Percentiles rank a stretch among this genome's conserved stretches.
phyloP scores from a whole-genome alignment of 2,329 filamentous ascomycete species.

The Scedosporium dehoogii region DNA sequence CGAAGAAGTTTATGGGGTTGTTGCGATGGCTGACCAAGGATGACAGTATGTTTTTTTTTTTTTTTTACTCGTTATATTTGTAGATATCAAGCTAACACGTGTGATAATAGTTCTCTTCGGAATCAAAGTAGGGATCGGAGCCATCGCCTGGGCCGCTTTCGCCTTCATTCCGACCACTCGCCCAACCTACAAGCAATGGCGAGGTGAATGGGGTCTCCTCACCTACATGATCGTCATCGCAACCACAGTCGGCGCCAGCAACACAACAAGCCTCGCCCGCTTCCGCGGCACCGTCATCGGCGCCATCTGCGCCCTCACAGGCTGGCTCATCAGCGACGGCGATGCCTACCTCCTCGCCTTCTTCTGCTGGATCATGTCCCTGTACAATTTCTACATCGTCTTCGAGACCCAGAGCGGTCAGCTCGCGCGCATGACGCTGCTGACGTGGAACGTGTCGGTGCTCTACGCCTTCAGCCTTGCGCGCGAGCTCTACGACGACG shows the following conservation, averaged over 20 bases:
- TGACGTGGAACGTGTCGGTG: slow-evolving; percentile 92
- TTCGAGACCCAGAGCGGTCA: slow-evolving; percentile 75
- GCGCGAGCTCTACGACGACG: slow-evolving; percentile 66
- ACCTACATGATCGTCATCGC: slow-evolving; percentile 98
- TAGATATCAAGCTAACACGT: background rate
- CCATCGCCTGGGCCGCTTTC: slow-evolving; percentile 78
- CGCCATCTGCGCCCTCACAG: slow-evolving; percentile 60
- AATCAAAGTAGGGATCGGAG: slow-evolving; percentile 86
- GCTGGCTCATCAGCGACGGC: slow-evolving; percentile 68
- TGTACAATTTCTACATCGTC: slow-evolving; percentile 85
- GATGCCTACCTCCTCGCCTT: slow-evolving; percentile 69
- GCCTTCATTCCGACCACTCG: slow-evolving; percentile 73
- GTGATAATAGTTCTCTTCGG: slow-evolving; percentile 54
- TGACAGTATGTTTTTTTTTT: slow-evolving; percentile 32
- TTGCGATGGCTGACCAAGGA: slow-evolving; percentile 42
- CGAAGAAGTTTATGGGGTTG: slow-evolving; percentile 33
- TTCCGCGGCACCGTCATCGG: slow-evolving; percentile 82
- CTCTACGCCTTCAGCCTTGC: slow-evolving; percentile 89
- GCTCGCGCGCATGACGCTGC: slow-evolving; percentile 83
- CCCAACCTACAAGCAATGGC: slow-evolving; percentile 75
- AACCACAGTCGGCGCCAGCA: slow-evolving; percentile 94
- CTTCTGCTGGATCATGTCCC: slow-evolving; percentile 70
- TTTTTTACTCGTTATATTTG: background rate
- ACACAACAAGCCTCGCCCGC: slow-evolving; percentile 80
- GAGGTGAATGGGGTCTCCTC: slow-evolving; percentile 91